phyloP scores from a whole-genome alignment of 2,329 filamentous ascomycete genomes.

The Amesomyces nigricolor region DNA sequence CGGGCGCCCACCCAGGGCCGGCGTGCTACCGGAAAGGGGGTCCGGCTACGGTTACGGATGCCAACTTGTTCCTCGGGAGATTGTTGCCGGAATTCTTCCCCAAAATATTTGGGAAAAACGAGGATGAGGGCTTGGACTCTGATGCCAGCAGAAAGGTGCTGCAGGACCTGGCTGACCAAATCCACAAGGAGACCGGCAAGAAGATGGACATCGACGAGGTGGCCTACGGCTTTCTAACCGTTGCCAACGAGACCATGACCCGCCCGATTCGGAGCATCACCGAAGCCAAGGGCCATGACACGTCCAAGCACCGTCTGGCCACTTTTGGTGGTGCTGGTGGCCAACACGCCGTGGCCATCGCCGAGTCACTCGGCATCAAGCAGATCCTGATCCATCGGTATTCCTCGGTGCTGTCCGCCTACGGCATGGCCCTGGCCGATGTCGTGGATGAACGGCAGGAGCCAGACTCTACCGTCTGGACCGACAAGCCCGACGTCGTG shows the following conservation, averaged over 20 bases:
- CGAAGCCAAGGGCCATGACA: slow-evolving; percentile 88
- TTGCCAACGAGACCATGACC: slow-evolving; percentile 89
- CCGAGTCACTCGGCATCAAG: slow-evolving; percentile 73
- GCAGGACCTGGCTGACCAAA: slow-evolving; percentile 66
- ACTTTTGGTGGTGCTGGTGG: slow-evolving; percentile 90
- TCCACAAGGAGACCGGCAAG: slow-evolving; percentile 69
- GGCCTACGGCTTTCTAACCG: slow-evolving; percentile 81
- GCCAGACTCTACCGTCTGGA: slow-evolving; percentile 60
- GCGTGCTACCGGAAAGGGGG: slow-evolving; percentile 89
- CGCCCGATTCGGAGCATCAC: slow-evolving; percentile 85
- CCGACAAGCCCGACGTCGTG: slow-evolving; percentile 51
- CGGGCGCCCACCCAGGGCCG: slow-evolving; percentile 81
- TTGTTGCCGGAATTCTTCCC: slow-evolving; percentile 88
- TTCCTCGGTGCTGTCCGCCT: slow-evolving; percentile 83
- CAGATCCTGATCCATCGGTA: slow-evolving; percentile 85
- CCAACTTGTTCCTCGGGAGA: slow-evolving; percentile 78
- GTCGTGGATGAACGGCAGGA: slow-evolving; percentile 89
- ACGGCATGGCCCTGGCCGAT: slow-evolving; percentile 88
- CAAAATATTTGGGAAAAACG: slow-evolving; percentile 88
- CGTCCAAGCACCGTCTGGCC: slow-evolving; percentile 80
- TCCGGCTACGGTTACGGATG: slow-evolving; percentile 87
- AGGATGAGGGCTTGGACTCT: slow-evolving; percentile 72
- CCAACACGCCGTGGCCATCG: slow-evolving; percentile 88
- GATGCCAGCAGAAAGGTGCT: slow-evolving; percentile 71
- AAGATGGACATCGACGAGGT: slow-evolving; percentile 76